A percentile compares a stretch with the other conserved stretches of the same genome.
Conservation (phyloP, 2,329 filamentous ascomycete genomes). For the Fusarium sp. region DNA sequence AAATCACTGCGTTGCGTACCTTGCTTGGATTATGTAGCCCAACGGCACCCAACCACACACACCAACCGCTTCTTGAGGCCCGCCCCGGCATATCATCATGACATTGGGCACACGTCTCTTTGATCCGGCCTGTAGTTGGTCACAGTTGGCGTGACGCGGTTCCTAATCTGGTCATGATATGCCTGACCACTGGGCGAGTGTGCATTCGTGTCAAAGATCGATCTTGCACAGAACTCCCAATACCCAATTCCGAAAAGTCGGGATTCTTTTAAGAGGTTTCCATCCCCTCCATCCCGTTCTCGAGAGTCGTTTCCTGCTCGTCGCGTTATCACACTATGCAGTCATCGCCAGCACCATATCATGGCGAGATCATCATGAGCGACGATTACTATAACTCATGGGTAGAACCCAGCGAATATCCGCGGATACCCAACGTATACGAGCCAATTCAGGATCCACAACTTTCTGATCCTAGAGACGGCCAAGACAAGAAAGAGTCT, state of each 20-base stretch:
- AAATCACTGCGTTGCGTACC: conserved; percentile 8
- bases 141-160: conserved; percentile 29
- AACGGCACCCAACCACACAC: conserved; percentile 38
- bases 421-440: conserved; percentile 40
- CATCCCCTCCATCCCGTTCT: background rate
- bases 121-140: conserved; percentile 23
- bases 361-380: conserved; percentile 18
- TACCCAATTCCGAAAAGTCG: conserved; percentile 3
- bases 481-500: conserved; percentile 16
- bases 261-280: conserved; percentile 12
- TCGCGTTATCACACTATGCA: conserved; percentile 9
- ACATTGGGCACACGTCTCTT: conserved; percentile 11
- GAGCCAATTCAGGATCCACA: conserved; percentile 31
- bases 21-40: conserved; percentile 22
- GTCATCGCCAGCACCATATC: conserved; percentile 23
- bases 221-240: background rate
- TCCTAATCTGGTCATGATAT: conserved; percentile 29
- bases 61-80: conserved; percentile 37
- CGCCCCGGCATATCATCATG: conserved; percentile 20
- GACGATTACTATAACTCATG: conserved; percentile 33
- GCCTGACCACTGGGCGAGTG: conserved; percentile 38
- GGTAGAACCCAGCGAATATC: conserved; percentile 35
- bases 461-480: conserved; percentile 9
- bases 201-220: conserved; percentile 24
- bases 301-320: background rate